Percentiles rank a stretch among this genome's conserved stretches.
Conservation (phyloP, 305 asterid genomes). For the Ajuga reptans region DNA sequence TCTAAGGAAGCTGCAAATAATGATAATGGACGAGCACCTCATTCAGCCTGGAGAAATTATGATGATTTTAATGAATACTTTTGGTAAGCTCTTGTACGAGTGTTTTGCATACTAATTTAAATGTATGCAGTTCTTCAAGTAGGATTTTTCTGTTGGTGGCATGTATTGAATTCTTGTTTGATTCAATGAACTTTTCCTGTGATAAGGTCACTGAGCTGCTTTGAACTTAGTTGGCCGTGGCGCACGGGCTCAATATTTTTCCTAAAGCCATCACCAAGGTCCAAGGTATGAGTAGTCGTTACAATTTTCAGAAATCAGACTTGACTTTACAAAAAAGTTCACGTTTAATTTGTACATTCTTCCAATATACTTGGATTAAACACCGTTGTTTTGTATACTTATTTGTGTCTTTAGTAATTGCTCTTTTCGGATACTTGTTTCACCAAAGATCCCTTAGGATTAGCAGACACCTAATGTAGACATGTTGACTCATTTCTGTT, state of each 20-base stretch:
- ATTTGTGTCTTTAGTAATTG: slow-evolving; percentile 4
- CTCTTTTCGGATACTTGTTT: not conserved
- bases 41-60: slow-evolving; percentile 98
- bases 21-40: slow-evolving; percentile 87
- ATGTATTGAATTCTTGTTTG: slow-evolving; percentile 10
- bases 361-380: not conserved
- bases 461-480: not conserved
- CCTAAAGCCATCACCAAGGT: slow-evolving; percentile 64
- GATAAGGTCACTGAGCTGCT: slow-evolving; percentile 76
- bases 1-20: slow-evolving; percentile 85
- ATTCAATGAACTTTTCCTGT: slow-evolving; percentile 14
- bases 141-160: not conserved
- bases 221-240: slow-evolving; percentile 99
- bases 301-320: not conserved
- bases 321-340: slow-evolving; percentile 10
- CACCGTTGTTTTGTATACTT: not conserved
- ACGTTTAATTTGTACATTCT: not conserved
- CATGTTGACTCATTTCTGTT: slow-evolving; percentile 2
- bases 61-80: slow-evolving; percentile 95
- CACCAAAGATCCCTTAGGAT: not conserved
- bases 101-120: not conserved
- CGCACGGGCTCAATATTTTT: slow-evolving; percentile 56
- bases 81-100: slow-evolving; percentile 47
- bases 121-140: not conserved
- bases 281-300: slow-evolving; percentile 50